A percentile compares a stretch with the other conserved stretches of the same genome.
phyloP scores from a whole-genome alignment of 163 green algal genomes.

The Scenedesmus sp. region DNA sequence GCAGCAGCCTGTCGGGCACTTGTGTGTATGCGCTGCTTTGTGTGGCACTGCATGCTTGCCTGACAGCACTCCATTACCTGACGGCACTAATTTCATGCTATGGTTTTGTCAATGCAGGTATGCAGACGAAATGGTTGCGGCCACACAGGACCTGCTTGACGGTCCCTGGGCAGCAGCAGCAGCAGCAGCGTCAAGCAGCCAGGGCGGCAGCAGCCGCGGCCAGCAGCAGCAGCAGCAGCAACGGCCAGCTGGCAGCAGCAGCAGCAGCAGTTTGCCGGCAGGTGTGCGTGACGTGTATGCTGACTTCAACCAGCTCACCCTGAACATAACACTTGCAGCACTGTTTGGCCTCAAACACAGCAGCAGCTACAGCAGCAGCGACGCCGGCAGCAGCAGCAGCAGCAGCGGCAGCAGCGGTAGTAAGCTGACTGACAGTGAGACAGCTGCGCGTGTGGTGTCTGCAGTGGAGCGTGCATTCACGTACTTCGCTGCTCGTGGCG shows the following conservation, averaged over 20 bases:
- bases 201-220: neutral
- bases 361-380: conserved; percentile 7
- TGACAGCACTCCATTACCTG: too few species aligned
- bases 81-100: too few species aligned
- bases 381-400: neutral
- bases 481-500: conserved; percentile 71
- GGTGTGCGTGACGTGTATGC: conserved; percentile 78
- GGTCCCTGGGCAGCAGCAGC: conserved; percentile 21
- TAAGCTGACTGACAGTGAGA: neutral
- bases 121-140: conserved; percentile 62
- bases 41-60: too few species aligned
- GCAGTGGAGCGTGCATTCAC: conserved; percentile 75
- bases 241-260: neutral
- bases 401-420: conserved; percentile 27
- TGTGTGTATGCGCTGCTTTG: too few species aligned
- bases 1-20: too few species aligned
- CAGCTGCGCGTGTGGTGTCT: conserved; percentile 55
- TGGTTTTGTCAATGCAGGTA: conserved; percentile 59
- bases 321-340: conserved; percentile 78
- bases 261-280: neutral
- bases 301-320: conserved; percentile 89
- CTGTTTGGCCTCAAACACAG: conserved; percentile 77
- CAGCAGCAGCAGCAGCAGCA: conserved; percentile 12
- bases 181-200: neutral
- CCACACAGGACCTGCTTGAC: conserved; percentile 47